A percentile compares a stretch with the other conserved stretches of the same genome.
phyloP scores from a whole-genome alignment of 768 basidiomycete species.

The Agrocybe praecox region DNA sequence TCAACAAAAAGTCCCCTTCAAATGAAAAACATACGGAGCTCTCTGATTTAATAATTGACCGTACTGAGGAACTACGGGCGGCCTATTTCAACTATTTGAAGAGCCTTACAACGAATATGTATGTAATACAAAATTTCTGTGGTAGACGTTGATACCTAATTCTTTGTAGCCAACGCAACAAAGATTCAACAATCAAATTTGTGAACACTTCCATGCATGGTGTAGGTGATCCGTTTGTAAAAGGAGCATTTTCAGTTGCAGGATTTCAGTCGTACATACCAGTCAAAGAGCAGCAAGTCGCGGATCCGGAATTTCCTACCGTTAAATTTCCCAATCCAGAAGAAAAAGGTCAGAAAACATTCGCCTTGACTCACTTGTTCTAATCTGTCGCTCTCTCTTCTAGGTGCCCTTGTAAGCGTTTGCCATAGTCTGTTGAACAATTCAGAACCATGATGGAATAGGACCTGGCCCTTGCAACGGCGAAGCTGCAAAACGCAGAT shows the following conservation, averaged over 20 bases:
- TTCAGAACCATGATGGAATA: constrained; percentile 25
- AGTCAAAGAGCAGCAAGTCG: constrained; percentile 65
- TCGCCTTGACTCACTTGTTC: neutral
- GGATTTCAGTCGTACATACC: constrained; percentile 62
- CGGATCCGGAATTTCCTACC: constrained; percentile 87
- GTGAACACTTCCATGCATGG: constrained; percentile 94
- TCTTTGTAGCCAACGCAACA: constrained; percentile 28
- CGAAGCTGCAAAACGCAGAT: constrained; percentile 48
- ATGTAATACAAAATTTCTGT: neutral
- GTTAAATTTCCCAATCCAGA: constrained; percentile 89
- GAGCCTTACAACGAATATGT: constrained; percentile 29
- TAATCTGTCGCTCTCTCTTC: neutral
- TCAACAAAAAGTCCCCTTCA: constrained; percentile 50
- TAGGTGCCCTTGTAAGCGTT: constrained; percentile 24
- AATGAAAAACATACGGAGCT: constrained; percentile 29
- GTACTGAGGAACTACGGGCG: constrained; percentile 58
- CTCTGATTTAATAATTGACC: constrained; percentile 53
- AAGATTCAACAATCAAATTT: constrained; percentile 51
- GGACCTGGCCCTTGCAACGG: constrained; percentile 74
- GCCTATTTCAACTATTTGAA: constrained; percentile 55
- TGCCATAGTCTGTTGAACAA: neutral
- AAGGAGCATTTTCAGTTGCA: constrained; percentile 56
- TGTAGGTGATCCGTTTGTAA: constrained; percentile 71
- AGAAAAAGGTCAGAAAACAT: constrained; percentile 64
- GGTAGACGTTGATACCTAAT: neutral